phyloP scores from a whole-genome alignment of 1,284 basidiomycete genomes.

The Cutaneotrichosporon sp. region DNA sequence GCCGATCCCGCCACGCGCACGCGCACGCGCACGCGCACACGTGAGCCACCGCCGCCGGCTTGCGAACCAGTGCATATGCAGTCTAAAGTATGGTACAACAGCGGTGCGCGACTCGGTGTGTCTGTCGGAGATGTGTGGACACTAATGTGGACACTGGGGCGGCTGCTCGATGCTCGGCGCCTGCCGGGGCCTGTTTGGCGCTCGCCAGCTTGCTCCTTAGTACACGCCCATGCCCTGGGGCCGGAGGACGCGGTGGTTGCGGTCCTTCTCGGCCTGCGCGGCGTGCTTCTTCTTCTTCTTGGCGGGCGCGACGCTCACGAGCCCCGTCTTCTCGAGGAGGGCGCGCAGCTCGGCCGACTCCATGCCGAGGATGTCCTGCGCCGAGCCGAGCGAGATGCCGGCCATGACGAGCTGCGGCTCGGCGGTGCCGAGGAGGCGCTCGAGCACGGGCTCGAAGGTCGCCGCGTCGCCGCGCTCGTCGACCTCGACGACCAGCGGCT shows the following conservation, averaged over 20 bases:
- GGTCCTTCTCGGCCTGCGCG: conserved; percentile 8
- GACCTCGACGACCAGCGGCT: conserved; percentile 71
- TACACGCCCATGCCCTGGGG: conserved; percentile 12
- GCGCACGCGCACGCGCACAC: too few species aligned
- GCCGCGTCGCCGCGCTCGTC: conserved; percentile 65
- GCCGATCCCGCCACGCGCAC: too few species aligned
- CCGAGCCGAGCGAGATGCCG: conserved; percentile 63
- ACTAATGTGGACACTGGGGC: too few species aligned
- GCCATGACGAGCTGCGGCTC: conserved; percentile 69
- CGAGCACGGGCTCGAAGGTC: conserved; percentile 57
- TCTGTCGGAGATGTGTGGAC: too few species aligned
- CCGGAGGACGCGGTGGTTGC: conserved; percentile 12
- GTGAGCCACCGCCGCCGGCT: too few species aligned
- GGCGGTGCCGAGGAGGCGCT: conserved; percentile 60
- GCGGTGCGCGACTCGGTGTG: not conserved
- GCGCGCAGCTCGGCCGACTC: conserved; percentile 59
- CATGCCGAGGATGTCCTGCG: conserved; percentile 60
- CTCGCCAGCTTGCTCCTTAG: too few species aligned
- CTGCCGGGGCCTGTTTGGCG: too few species aligned
- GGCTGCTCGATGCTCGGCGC: too few species aligned
- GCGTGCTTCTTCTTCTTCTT: conserved; percentile 52
- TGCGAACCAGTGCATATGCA: not conserved
- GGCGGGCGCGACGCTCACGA: conserved; percentile 53
- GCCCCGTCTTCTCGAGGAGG: conserved; percentile 63
- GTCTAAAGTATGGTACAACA: conserved; percentile 6